phyloP scores from a whole-genome alignment of 75 land plant genomes.

The Adiantum capillusveneris region DNA sequence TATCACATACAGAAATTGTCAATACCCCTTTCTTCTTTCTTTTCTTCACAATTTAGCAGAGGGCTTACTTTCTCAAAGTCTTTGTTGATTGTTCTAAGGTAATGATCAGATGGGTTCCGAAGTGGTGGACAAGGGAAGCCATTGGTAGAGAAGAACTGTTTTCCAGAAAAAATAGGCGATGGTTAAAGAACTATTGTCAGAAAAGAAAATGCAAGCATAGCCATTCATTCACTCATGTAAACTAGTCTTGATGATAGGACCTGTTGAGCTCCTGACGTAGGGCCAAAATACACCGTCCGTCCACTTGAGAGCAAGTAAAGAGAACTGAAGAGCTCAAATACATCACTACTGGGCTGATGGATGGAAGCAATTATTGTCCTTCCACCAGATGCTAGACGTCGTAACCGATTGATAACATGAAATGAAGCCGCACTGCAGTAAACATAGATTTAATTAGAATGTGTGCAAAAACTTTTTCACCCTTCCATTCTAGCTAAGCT shows the following conservation, averaged over 20 bases:
- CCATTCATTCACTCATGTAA: not conserved
- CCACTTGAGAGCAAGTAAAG: slow-evolving; percentile 59
- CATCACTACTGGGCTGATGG: slow-evolving; percentile 83
- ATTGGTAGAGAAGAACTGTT: slow-evolving; percentile 43
- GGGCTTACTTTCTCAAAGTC: slow-evolving; percentile 58
- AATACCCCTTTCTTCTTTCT: too few relatives aligned
- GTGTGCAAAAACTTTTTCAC: too few relatives aligned
- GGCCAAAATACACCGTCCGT: slow-evolving; percentile 55
- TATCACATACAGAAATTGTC: too few relatives aligned
- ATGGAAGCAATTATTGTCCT: slow-evolving; percentile 53
- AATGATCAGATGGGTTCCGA: slow-evolving; percentile 76
- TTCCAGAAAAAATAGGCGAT: not conserved
- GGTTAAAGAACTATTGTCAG: too few relatives aligned
- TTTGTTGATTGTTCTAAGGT: slow-evolving; percentile 50
- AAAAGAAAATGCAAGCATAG: not conserved
- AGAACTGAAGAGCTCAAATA: slow-evolving; percentile 63
- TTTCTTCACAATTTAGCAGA: not conserved
- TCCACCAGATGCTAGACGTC: slow-evolving; percentile 20
- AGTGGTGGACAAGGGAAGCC: slow-evolving; percentile 72
- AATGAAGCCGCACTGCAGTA: slow-evolving; percentile 53
- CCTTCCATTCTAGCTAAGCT: too few relatives aligned
- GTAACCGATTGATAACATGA: slow-evolving; percentile 43
- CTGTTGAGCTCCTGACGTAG: slow-evolving; percentile 27
- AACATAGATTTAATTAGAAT: not conserved
- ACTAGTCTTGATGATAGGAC: slow-evolving; percentile 21